A percentile compares a stretch with the other conserved stretches of the same genome.
Conservation (phyloP, 176 grass and related monocot genomes). For the Phragmites australis region DNA sequence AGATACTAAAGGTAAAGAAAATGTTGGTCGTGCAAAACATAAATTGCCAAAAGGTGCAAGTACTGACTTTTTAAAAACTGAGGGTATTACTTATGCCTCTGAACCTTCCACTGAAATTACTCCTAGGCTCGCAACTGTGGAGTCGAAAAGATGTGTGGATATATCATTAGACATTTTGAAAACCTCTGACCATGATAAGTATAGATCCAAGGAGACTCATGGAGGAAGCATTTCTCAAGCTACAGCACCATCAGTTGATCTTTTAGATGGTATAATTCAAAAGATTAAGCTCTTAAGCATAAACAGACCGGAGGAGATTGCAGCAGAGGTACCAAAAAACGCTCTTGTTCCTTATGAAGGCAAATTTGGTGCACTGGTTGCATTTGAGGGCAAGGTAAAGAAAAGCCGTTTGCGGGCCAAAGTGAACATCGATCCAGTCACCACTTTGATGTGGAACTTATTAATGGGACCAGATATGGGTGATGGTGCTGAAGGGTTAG, state of each 20-base stretch:
- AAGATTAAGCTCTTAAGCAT: conserved; percentile 59
- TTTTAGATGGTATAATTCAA: conserved; percentile 54
- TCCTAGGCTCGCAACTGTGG: not conserved
- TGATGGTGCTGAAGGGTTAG: conserved; percentile 48
- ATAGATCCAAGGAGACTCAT: not conserved
- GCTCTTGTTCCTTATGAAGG: conserved; percentile 57
- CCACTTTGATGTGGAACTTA: conserved; percentile 78
- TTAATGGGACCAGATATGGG: conserved; percentile 64
- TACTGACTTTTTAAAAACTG: not conserved
- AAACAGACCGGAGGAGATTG: conserved; percentile 13
- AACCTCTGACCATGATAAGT: conserved; percentile 15
- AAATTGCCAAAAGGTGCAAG: conserved; percentile 27
- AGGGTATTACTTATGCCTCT: conserved; percentile 30
- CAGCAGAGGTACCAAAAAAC: conserved; percentile 27
- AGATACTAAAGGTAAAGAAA: conserved; percentile 37
- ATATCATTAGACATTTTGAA: not conserved
- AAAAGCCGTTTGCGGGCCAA: conserved; percentile 56
- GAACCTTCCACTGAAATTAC: conserved; percentile 27
- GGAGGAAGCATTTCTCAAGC: conserved; percentile 26
- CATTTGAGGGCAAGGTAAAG: conserved; percentile 54
- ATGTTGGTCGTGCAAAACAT: conserved; percentile 26
- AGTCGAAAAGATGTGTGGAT: conserved; percentile 13
- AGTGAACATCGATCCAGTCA: conserved; percentile 75
- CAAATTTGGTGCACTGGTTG: conserved; percentile 56
- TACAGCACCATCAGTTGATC: conserved; percentile 32